A percentile compares a stretch with the other conserved stretches of the same genome.
These are phyloP conservation scores for Hypholoma fasciculare DNA, from an alignment of 768 basidiomycete species.

Conservation along the genomic window DNA sequence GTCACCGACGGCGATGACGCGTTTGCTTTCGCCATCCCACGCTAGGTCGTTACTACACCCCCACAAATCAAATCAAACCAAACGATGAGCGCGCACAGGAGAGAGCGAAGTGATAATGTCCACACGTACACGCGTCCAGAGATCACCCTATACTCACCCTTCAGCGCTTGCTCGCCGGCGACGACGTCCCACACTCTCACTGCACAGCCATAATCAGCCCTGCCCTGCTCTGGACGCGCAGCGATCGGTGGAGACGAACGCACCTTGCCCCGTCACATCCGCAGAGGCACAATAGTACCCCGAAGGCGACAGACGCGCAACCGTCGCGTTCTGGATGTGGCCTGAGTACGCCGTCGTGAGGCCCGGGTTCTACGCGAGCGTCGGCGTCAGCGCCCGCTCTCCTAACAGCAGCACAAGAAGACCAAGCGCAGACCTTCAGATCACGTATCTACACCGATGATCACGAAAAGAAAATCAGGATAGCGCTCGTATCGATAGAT, in stretches of 20 bases:
- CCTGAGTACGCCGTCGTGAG: conserved; percentile 69
- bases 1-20: conserved; percentile 94
- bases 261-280: conserved; percentile 80
- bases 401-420: background rate
- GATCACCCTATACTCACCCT: conserved; percentile 77
- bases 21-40: conserved; percentile 96
- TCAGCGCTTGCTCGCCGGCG: conserved; percentile 80
- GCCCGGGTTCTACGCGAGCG: conserved; percentile 55
- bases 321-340: conserved; percentile 82
- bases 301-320: conserved; percentile 89
- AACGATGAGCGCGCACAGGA: background rate
- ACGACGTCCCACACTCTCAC: conserved; percentile 94
- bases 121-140: conserved; percentile 69
- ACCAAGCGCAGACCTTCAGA: conserved; percentile 59
- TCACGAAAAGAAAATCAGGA: background rate
- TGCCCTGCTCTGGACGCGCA: background rate
- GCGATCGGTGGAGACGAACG: background rate
- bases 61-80: background rate
- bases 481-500: background rate
- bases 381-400: conserved; percentile 1
- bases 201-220: conserved; percentile 21
- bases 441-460: conserved; percentile 65
- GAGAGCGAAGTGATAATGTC: background rate
- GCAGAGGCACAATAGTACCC: conserved; percentile 96
- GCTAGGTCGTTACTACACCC: conserved; percentile 80